phyloP scores from a whole-genome alignment of 1,139 yeast species.

The Blastobotrys aristatus region DNA sequence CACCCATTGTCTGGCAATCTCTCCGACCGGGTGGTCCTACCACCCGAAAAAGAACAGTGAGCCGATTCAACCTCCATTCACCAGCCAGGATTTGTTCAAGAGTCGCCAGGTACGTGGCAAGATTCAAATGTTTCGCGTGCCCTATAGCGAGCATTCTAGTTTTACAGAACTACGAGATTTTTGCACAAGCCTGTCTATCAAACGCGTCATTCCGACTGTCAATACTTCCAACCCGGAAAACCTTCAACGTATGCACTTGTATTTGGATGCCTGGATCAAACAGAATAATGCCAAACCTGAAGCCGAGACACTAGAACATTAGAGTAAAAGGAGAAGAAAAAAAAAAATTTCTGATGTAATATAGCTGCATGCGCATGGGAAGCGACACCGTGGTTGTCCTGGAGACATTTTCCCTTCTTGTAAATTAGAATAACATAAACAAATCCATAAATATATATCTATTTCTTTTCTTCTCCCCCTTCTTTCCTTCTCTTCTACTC shows the following conservation, averaged over 20 bases:
- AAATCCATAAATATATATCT: neutral
- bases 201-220: conserved; percentile 74
- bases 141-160: conserved; percentile 93
- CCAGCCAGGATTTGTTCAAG: conserved; percentile 25
- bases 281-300: too few species aligned
- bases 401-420: neutral
- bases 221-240: conserved; percentile 31
- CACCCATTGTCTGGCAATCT: conserved; percentile 33
- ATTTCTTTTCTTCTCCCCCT: neutral
- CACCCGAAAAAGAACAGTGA: conserved; percentile 25
- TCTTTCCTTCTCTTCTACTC: neutral
- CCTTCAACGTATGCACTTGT: conserved; percentile 19
- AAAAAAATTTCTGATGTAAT: neutral
- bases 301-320: too few species aligned
- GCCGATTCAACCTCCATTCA: conserved; percentile 20
- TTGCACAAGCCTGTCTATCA: conserved; percentile 47
- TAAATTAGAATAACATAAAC: neutral
- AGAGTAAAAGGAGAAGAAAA: neutral
- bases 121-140: conserved; percentile 56
- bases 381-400: conserved; percentile 2
- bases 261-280: conserved; percentile 20
- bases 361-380: too few species aligned
- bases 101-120: conserved; percentile 30
- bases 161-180: conserved; percentile 71
- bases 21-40: conserved; percentile 88